phyloP scores from a whole-genome alignment of 345 rosid genomes.

The Sonneratia alba region DNA sequence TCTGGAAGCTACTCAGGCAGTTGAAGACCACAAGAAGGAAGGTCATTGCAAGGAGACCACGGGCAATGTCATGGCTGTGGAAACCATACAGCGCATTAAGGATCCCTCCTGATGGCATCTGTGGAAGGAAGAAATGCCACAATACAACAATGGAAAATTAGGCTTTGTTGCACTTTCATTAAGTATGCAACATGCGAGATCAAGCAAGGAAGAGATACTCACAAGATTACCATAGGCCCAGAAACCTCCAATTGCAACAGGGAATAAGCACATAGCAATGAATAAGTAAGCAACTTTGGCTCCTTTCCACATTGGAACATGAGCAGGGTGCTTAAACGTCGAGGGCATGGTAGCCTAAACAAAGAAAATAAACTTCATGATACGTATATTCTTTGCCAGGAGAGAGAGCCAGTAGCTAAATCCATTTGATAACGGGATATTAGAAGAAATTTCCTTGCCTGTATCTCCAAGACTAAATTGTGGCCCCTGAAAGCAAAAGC shows the following conservation, averaged over 20 bases:
- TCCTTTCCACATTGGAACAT: slow-evolving; percentile 99
- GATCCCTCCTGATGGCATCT: slow-evolving; percentile 97
- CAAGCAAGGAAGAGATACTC: slow-evolving; percentile 19
- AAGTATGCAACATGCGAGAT: not conserved
- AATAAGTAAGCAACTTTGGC: slow-evolving; percentile 90
- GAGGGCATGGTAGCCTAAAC: slow-evolving; percentile 95
- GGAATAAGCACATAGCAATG: slow-evolving; percentile 84
- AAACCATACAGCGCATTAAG: slow-evolving; percentile 71
- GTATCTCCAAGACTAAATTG: slow-evolving; percentile 83
- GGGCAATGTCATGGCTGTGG: slow-evolving; percentile 81
- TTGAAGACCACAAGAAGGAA: slow-evolving; percentile 89
- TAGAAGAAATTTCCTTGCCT: slow-evolving; percentile 30
- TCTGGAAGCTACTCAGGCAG: slow-evolving; percentile 91
- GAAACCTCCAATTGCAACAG: slow-evolving; percentile 86
- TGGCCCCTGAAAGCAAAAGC: slow-evolving; percentile 96
- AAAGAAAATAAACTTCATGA: slow-evolving; percentile 3
- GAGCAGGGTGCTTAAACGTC: slow-evolving; percentile 94
- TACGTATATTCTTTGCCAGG: too few relatives aligned
- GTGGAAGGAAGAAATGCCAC: slow-evolving; percentile 2
- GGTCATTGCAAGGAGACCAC: slow-evolving; percentile 80
- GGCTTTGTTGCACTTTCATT: not conserved
- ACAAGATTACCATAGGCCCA: slow-evolving; percentile 98
- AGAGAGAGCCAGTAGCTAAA: not conserved
- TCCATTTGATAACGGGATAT: not conserved
- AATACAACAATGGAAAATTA: not conserved